Percentiles rank a stretch among this genome's conserved stretches.
Conservation (phyloP, 768 basidiomycete species). For the Pleurotus giganteus region DNA sequence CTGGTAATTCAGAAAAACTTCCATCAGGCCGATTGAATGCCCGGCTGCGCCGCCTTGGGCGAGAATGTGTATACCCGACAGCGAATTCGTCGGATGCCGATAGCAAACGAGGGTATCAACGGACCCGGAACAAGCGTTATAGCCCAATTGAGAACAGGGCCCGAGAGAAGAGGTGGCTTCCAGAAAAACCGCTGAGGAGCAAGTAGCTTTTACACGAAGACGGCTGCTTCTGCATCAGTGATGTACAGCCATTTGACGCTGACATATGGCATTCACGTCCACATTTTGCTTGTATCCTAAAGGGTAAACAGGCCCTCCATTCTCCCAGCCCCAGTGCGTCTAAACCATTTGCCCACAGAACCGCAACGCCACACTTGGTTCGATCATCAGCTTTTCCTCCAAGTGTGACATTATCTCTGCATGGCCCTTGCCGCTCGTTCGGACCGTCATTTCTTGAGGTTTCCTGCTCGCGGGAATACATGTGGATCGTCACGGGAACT, state of each 20-base stretch:
- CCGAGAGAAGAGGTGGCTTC: neutral
- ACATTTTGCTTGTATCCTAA: constrained; percentile 7
- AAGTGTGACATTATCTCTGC: constrained; percentile 1
- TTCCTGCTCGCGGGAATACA: constrained; percentile 1
- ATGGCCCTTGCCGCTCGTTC: constrained; percentile 9
- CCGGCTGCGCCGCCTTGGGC: neutral
- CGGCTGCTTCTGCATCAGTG: neutral
- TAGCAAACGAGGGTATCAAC: neutral
- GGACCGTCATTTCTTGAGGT: constrained; percentile 4
- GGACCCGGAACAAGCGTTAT: neutral
- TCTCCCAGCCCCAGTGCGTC: constrained; percentile 1
- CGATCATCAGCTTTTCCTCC: neutral
- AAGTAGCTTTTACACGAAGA: constrained; percentile 1
- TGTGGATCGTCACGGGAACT: constrained; percentile 11
- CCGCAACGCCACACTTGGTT: constrained; percentile 7
- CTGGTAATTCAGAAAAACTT: neutral
- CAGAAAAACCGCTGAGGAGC: neutral
- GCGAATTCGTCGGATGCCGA: neutral
- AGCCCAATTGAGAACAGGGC: neutral
- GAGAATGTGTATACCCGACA: no score
- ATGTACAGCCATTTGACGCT: no score
- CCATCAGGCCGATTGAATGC: neutral
- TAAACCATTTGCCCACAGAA: constrained; percentile 9
- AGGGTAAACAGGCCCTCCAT: constrained; percentile 5
- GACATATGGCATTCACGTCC: constrained; percentile 10